Conservation (phyloP, 192 early-diverging fungal genomes). For the Entomortierella parvispora region DNA sequence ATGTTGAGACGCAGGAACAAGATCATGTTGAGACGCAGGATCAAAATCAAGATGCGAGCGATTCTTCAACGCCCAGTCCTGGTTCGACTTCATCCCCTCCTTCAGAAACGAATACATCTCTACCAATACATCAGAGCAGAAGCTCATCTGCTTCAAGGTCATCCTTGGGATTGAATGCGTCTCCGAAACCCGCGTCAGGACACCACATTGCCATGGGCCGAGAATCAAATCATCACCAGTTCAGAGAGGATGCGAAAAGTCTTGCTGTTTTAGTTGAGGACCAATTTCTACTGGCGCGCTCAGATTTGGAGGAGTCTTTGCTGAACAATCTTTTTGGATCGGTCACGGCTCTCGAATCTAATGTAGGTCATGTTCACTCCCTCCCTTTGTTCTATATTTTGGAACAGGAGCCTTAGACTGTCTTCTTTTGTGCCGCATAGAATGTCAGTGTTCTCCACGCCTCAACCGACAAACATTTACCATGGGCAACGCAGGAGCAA, state of each 20-base stretch:
- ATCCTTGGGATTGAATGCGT: too few relatives aligned
- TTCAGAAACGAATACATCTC: neutral
- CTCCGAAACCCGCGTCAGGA: too few relatives aligned
- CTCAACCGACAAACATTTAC: conserved; percentile 46
- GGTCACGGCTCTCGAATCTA: conserved; percentile 25
- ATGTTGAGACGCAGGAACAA: neutral
- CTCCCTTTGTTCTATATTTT: neutral
- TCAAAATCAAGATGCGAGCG: neutral
- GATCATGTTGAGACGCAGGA: neutral
- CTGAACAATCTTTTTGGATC: conserved; percentile 30
- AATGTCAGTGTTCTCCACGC: conserved; percentile 29
- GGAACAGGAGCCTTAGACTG: neutral
- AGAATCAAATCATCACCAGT: too few relatives aligned
- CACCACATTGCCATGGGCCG: too few relatives aligned
- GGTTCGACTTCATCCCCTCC: neutral
- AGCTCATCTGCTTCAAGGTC: neutral
- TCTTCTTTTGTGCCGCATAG: neutral
- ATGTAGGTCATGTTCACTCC: neutral
- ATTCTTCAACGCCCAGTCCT: neutral
- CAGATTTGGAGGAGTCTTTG: conserved; percentile 37
- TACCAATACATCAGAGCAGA: neutral
- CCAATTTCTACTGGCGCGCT: conserved; percentile 29
- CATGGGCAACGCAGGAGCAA: conserved; percentile 23
- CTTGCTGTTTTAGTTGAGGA: conserved; percentile 33
- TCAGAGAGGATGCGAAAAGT: conserved; percentile 34